Evolutionary conservation across 139 green algal genomes (phyloP).

Genomic region (Pycnococcus provasolii): DNA sequence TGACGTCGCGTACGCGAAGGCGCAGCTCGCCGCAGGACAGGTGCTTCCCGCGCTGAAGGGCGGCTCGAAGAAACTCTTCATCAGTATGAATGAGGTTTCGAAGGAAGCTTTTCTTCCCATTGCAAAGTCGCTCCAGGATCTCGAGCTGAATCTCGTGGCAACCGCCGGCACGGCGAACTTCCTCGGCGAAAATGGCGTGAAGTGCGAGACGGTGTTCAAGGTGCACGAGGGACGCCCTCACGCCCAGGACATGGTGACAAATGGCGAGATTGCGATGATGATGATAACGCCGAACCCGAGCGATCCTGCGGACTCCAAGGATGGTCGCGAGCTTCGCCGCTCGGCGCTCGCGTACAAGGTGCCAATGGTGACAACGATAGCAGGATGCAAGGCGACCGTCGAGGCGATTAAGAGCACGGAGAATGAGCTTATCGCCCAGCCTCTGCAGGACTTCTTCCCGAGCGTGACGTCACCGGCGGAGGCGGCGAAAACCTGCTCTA

Average conservation of each 20-base stretch:
- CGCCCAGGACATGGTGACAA: slow-evolving; percentile 36
- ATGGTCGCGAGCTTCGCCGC: slow-evolving; percentile 85
- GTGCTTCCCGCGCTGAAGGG: slow-evolving; percentile 44
- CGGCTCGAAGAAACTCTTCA: slow-evolving; percentile 69
- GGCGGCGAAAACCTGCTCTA: too few species aligned
- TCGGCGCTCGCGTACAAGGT: slow-evolving; percentile 55
- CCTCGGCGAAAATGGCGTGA: slow-evolving; percentile 44
- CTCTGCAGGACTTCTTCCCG: slow-evolving; percentile 62
- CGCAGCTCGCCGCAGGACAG: slow-evolving; percentile 81
- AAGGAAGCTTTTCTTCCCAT: slow-evolving; percentile 41
- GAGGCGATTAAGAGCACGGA: slow-evolving; percentile 70
- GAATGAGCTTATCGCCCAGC: slow-evolving; percentile 58
- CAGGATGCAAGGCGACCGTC: slow-evolving; percentile 68
- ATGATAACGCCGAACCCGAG: slow-evolving; percentile 85
- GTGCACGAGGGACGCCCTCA: slow-evolving; percentile 93
- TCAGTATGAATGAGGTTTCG: slow-evolving; percentile 29
- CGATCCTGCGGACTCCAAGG: slow-evolving; percentile 74
- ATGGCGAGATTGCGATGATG: slow-evolving; percentile 44
- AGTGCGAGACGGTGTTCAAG: slow-evolving; percentile 71
- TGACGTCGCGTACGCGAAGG: slow-evolving; percentile 96
- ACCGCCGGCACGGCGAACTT: slow-evolving; percentile 67
- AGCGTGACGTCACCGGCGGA: too few species aligned
- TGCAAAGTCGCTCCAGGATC: slow-evolving; percentile 60
- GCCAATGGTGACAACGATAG: slow-evolving; percentile 90
- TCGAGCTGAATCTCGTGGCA: slow-evolving; percentile 80